A percentile compares a stretch with the other conserved stretches of the same genome.
These are phyloP conservation scores for Aschersonia sp. DNA, from an alignment of 2,329 filamentous ascomycete species.

Conservation along the genomic window DNA sequence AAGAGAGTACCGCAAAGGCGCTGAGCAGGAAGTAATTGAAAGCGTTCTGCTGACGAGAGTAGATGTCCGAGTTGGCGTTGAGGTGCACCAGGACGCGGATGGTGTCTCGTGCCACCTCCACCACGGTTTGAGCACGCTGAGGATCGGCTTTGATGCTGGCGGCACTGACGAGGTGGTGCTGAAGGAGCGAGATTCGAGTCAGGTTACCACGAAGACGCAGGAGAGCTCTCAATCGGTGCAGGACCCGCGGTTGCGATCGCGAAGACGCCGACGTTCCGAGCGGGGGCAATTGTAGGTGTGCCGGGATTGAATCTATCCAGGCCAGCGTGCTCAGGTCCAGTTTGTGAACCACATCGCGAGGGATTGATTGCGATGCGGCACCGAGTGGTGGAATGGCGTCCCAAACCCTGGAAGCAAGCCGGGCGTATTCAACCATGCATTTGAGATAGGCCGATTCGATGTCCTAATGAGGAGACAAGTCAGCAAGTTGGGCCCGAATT, in stretches of 20 bases:
- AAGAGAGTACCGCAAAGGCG: slow-evolving; percentile 20
- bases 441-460: slow-evolving; percentile 24
- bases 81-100: slow-evolving; percentile 9
- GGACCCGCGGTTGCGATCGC: slow-evolving; percentile 16
- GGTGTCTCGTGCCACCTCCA: slow-evolving; percentile 13
- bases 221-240: slow-evolving; percentile 24
- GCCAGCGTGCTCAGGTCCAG: slow-evolving; percentile 27
- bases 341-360: slow-evolving; percentile 21
- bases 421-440: slow-evolving; percentile 32
- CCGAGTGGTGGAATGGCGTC: slow-evolving; percentile 24
- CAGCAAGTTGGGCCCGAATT: too few species aligned
- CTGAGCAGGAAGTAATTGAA: slow-evolving; percentile 13
- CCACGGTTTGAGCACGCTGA: slow-evolving; percentile 19
- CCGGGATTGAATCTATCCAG: slow-evolving; percentile 30
- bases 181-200: slow-evolving; percentile 26
- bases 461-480: slow-evolving; percentile 8
- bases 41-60: slow-evolving; percentile 10
- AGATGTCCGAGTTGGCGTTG: slow-evolving; percentile 11
- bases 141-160: slow-evolving; percentile 19
- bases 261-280: slow-evolving; percentile 20
- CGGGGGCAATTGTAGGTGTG: slow-evolving; percentile 21
- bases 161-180: slow-evolving; percentile 22
- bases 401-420: slow-evolving; percentile 31
- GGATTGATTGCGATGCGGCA: slow-evolving; percentile 17
- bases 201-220: slow-evolving; percentile 28